These are phyloP conservation scores for Xylaria sp. DNA, from an alignment of 2,329 filamentous ascomycete species.

Conservation along the genomic window DNA sequence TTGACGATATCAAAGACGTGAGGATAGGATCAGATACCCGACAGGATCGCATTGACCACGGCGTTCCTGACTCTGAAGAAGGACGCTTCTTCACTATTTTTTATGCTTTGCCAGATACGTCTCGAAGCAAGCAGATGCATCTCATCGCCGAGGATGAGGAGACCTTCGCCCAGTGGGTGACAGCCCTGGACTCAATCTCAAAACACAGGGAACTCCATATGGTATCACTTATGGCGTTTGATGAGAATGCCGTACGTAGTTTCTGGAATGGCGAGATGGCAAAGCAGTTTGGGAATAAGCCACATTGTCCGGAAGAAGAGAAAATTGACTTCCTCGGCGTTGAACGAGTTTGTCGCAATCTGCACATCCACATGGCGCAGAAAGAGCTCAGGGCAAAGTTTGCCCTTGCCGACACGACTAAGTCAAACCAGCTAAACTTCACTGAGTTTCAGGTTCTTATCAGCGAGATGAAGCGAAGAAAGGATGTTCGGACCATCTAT, in stretches of 20 bases:
- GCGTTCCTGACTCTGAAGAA: conserved; percentile 70
- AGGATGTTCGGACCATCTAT: conserved; percentile 80
- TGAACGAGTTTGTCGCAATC: conserved; percentile 81
- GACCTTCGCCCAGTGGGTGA: conserved; percentile 79
- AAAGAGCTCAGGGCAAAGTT: conserved; percentile 77
- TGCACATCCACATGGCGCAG: conserved; percentile 90
- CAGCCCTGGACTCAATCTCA: conserved; percentile 81
- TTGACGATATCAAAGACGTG: conserved; percentile 94
- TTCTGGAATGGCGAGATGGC: conserved; percentile 90
- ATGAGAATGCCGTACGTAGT: conserved; percentile 78
- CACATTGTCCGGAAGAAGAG: conserved; percentile 63
- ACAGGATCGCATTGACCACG: conserved; percentile 87
- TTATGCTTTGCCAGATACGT: conserved; percentile 78
- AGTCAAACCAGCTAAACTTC: conserved; percentile 73
- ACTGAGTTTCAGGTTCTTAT: conserved; percentile 85
- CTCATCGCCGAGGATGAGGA: conserved; percentile 78
- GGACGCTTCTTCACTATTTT: conserved; percentile 87
- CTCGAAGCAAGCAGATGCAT: conserved; percentile 86
- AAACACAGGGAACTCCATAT: conserved; percentile 89
- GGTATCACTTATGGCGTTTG: conserved; percentile 85
- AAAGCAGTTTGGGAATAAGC: conserved; percentile 63
- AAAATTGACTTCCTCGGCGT: conserved; percentile 79
- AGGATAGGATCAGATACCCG: conserved; percentile 81
- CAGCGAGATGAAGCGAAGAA: conserved; percentile 78
- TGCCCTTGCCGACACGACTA: conserved; percentile 69